Evolutionary conservation across 129 eudicot genomes (phyloP), one percentile per base, ranked within the genome.

Genomic region (Silybum marianum): DNA sequence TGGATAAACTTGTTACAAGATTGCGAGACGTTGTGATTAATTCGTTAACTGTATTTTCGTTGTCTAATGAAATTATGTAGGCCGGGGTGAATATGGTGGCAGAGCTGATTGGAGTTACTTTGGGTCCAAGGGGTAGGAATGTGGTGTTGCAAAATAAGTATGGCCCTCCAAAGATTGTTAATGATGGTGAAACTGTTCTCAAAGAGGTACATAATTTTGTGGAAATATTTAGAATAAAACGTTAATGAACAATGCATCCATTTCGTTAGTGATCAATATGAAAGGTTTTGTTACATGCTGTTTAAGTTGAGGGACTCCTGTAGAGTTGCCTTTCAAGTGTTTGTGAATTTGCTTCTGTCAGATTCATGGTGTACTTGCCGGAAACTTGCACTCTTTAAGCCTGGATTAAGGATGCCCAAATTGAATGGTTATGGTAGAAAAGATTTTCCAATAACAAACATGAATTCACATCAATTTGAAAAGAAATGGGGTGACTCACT

Each of bases 101-200:
- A 38, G 92, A 94, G 79, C 81, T 94, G 48, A 86, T 94, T 82
- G 98, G 98, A 16, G 97, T 95, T 30, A 95, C 99, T 23, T 67
- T 95, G 82, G 99, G 99, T 71, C 99, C 99, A 18, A 92, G 90
- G 77, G 99, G 99, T 44, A 91, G 98, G 69, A 95, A 95, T 85
- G 99, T 95, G 73, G 99, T 93, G 73, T 62, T 95, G 88, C 91
- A 93, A 81, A 95, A 89, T 76, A 95, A 95, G 83, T 95, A 95
- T 91, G 98, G 98, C 63, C 91, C 99, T 83, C 99, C 99, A 77
- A 94, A 92, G 84, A 94, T 94, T 89, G 94, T 94, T 73, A 94
- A 92, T 81, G 97, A 94, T 70, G 99, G 98, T 83, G 99, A 89
- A 81, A 95, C 98, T 76, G 99, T 95, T 76, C 95, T 90, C 71